Conservation (phyloP, 108 stramenopile species). For the Parietichytrium sp. region DNA sequence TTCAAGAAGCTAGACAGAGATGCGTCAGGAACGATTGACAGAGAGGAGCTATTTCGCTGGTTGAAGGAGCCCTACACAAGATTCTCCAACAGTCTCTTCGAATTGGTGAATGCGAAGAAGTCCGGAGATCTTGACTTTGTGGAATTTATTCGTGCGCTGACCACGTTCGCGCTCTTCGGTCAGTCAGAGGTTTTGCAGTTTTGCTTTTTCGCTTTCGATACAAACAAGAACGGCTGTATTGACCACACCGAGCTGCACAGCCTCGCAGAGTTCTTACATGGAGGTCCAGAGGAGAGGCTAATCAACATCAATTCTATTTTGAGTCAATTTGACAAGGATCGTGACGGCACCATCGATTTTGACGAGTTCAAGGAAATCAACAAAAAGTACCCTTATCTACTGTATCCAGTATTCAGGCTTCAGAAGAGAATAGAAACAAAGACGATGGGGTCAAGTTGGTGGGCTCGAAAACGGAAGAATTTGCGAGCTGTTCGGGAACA, state of each 20-base stretch:
- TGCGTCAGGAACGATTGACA: neutral
- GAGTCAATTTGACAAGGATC: constrained; percentile 10
- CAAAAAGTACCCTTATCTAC: neutral
- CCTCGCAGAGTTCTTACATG: neutral
- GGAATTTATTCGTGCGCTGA: neutral
- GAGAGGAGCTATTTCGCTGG: neutral
- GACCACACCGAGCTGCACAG: neutral
- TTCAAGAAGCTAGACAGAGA: neutral
- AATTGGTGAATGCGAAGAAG: neutral
- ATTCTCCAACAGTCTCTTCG: neutral
- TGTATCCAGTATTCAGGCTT: constrained; percentile 41
- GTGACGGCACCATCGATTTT: constrained; percentile 38
- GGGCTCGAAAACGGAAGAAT: neutral
- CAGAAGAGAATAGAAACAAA: neutral
- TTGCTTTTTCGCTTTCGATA: constrained; percentile 37
- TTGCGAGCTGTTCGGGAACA: neutral
- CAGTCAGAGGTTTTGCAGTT: neutral
- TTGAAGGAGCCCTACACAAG: neutral
- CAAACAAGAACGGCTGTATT: constrained; percentile 16
- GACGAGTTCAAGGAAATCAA: constrained; percentile 40
- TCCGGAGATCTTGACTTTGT: neutral
- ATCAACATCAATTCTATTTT: neutral
- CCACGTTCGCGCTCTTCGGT: constrained; percentile 29
- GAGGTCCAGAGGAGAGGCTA: neutral
- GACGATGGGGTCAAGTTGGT: constrained; percentile 6